These are phyloP conservation scores for Pinus tabuliformis DNA, from an alignment of 75 land plant species.

Conservation along the genomic window DNA sequence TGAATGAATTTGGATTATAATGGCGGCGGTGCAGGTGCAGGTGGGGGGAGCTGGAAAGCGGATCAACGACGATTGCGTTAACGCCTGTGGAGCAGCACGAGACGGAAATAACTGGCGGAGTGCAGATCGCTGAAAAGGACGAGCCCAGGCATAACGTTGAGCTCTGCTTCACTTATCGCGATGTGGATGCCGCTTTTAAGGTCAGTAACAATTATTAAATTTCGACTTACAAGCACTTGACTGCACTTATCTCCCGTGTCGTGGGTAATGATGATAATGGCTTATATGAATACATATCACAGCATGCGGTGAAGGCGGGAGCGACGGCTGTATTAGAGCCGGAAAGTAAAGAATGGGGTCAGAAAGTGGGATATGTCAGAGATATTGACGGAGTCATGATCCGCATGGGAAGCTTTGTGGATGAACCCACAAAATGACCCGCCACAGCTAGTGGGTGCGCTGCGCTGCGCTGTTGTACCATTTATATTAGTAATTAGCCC, in stretches of 20 bases:
- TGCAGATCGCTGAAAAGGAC: conserved; percentile 16
- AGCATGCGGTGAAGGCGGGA: conserved; percentile 76
- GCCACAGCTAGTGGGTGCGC: too few relatives aligned
- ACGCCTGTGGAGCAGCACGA: conserved; percentile 77
- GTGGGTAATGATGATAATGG: not conserved
- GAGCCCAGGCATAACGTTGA: conserved; percentile 45
- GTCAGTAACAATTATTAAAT: conserved; percentile 12
- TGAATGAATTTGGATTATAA: not conserved
- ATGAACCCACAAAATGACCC: too few relatives aligned
- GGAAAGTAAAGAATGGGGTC: conserved; percentile 78
- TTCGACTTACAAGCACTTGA: too few relatives aligned
- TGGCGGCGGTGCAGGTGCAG: conserved; percentile 19
- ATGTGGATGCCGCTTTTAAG: conserved; percentile 80
- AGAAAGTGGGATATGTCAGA: conserved; percentile 79
- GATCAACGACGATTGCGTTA: conserved; percentile 81
- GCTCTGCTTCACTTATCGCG: conserved; percentile 55
- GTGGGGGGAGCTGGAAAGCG: conserved; percentile 87
- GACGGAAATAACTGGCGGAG: conserved; percentile 57
- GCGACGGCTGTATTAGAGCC: conserved; percentile 60
- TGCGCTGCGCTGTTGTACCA: too few relatives aligned
- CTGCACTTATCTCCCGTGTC: not conserved
- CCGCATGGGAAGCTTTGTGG: too few relatives aligned
- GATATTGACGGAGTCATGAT: conserved; percentile 51
- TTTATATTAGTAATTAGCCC: too few relatives aligned
- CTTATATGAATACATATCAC: not conserved